Base-by-base conservation (phyloP, 176 grass and related monocot genomes). In the Cenchrus fungigraminus region DNA sequence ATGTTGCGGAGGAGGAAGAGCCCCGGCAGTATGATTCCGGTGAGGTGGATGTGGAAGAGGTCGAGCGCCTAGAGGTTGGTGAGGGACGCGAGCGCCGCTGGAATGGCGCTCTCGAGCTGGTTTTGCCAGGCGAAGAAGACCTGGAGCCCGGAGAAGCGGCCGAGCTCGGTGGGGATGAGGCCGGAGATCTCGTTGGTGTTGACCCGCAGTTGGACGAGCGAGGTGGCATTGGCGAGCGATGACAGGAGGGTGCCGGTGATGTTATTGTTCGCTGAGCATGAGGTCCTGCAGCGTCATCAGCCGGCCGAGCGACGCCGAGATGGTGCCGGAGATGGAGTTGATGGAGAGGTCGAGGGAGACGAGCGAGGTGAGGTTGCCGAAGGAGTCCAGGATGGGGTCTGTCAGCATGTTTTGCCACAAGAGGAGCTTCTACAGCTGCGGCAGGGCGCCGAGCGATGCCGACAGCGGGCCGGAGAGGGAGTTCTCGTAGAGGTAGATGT, bases 231-330 rank as follows among this genome's bases (percentile, higher is more conserved):
- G 14, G 93, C 89, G 6, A 98, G 77, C 19, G 71, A 56, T n/a
- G 84, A 78, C 4, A 93, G 96, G 65, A 98, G 91, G 15, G 93
- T 92, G 32, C 97, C 97, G 0, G 97, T 92, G 65, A 98, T 56
- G 86, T 98, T 98, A 86, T 98, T 98, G 83, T n/a, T 98, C 93
- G 66, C 97, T 98, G 9, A 98, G 91, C 97, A 98, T 92, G 6
- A 98, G 93, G 45, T 98, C 93, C 79, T 98, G 89, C 42, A 98
- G 90, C 6, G 73, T 68, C 1, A 88, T 16, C 1, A 98, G 90
- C 8, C 56, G 70, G 0, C 93, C 97, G 1, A 98, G 78, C 14
- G 89, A 68, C 3, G 86, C 3, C 31, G 97, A 93, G 5, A 98
- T 94, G 13, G 67, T 60, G 52, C 97, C 91, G 6, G 97, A 98